These are phyloP conservation scores for Jimgerdemannia lactiflua DNA, from an alignment of 192 early-diverging fungal species.

Conservation along the genomic window DNA sequence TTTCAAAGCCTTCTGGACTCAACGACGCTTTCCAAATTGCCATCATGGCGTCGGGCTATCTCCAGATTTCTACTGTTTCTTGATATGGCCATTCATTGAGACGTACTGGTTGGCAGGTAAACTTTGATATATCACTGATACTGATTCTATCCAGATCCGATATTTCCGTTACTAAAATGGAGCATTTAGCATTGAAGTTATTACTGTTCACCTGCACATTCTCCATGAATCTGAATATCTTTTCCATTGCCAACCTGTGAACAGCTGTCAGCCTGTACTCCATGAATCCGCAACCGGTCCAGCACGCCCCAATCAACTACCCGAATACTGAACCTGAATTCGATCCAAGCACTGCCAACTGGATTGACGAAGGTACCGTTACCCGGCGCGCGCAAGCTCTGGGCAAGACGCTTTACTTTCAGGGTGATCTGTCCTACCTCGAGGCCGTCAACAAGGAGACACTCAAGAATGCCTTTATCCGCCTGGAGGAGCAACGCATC, in stretches of 20 bases:
- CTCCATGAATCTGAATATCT: too few relatives aligned
- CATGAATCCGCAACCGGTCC: slow-evolving; percentile 24
- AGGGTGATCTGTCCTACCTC: slow-evolving; percentile 73
- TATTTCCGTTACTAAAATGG: slow-evolving; percentile 32
- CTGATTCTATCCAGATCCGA: neutral
- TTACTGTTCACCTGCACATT: too few relatives aligned
- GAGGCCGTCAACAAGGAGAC: slow-evolving; percentile 87
- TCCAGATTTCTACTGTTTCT: slow-evolving; percentile 77
- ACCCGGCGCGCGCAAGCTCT: slow-evolving; percentile 68
- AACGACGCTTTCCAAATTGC: neutral
- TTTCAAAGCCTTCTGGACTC: too few relatives aligned
- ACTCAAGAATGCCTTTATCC: slow-evolving; percentile 71
- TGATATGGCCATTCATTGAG: slow-evolving; percentile 88
- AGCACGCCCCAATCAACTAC: neutral
- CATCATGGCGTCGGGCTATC: neutral
- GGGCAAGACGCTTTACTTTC: slow-evolving; percentile 83
- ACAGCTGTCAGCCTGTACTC: slow-evolving; percentile 31
- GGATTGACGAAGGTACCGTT: slow-evolving; percentile 74
- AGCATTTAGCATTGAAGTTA: too few relatives aligned
- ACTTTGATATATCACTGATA: too few relatives aligned
- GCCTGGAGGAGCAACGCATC: slow-evolving; percentile 67
- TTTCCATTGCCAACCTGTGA: neutral
- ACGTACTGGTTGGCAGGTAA: slow-evolving; percentile 82
- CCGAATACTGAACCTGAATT: slow-evolving; percentile 26
- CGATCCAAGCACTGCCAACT: neutral